phyloP scores from a whole-genome alignment of 805 yeast genomes.

The Torulaspora delbrueckii region DNA sequence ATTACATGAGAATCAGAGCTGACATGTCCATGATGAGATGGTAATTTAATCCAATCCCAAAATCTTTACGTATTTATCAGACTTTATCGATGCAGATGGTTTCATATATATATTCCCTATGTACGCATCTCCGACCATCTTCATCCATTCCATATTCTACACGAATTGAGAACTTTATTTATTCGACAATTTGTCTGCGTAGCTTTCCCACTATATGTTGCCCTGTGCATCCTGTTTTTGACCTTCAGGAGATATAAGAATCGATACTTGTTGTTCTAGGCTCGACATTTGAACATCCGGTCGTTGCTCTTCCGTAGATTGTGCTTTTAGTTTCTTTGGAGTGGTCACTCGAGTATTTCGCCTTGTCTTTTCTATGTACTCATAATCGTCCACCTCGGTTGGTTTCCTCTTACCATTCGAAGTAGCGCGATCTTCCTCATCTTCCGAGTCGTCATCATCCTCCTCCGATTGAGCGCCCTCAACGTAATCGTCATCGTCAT shows the following conservation, averaged over 20 bases:
- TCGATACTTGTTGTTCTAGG: conserved; percentile 14
- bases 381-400: conserved; percentile 29
- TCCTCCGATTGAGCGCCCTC: conserved; percentile 14
- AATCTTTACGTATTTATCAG: conserved; percentile 2
- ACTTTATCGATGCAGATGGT: conserved; percentile 5
- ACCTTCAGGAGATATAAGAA: conserved; percentile 14
- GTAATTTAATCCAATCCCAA: conserved; percentile 33
- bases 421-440: conserved; percentile 5
- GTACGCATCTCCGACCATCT: conserved; percentile 12
- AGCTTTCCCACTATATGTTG: conserved; percentile 5
- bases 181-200: neutral
- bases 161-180: conserved; percentile 4
- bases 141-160: conserved; percentile 15
- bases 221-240: conserved; percentile 5
- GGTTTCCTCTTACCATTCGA: conserved; percentile 12
- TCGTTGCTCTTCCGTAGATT: conserved; percentile 5
- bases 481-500: conserved; percentile 11
- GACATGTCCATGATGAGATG: conserved; percentile 88
- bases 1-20: conserved; percentile 81
- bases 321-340: conserved; percentile 25
- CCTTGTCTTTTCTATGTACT: conserved; percentile 17
- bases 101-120: conserved; percentile 11
- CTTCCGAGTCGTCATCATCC: conserved; percentile 11
- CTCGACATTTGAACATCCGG: conserved; percentile 9
- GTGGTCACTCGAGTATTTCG: conserved; percentile 15